phyloP scores from a whole-genome alignment of 2,329 filamentous ascomycete species.

The Botrytis fabae region DNA sequence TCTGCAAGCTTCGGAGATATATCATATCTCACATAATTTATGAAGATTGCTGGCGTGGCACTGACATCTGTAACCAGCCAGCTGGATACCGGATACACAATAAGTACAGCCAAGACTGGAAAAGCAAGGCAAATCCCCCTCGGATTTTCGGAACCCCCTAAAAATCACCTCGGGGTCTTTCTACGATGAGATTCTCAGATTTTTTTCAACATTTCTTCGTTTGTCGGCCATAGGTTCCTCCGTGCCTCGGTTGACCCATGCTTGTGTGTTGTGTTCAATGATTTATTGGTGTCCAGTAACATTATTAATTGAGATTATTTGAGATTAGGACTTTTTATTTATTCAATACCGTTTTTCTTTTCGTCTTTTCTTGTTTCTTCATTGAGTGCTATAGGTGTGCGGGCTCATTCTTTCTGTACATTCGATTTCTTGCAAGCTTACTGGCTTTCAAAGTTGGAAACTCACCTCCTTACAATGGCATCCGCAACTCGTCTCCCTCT shows the following conservation, averaged over 20 bases:
- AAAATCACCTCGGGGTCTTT: neutral
- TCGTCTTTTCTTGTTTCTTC: neutral
- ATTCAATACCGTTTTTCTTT: neutral
- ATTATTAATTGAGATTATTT: neutral
- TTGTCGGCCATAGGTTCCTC: slow-evolving; percentile 1
- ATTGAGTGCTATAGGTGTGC: neutral
- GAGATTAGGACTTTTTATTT: neutral
- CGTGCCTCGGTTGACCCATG: slow-evolving; percentile 17
- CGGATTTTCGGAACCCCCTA: neutral
- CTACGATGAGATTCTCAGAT: neutral
- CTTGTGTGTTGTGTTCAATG: neutral
- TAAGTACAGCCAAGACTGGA: neutral
- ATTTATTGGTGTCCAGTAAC: neutral
- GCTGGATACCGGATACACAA: neutral
- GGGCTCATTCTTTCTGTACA: neutral
- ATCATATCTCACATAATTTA: neutral
- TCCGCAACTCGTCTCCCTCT: slow-evolving; percentile 38
- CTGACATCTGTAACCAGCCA: slow-evolving; percentile 1
- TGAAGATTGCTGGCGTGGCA: neutral
- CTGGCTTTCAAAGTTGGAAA: neutral
- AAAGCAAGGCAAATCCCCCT: neutral
- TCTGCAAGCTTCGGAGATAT: slow-evolving; percentile 2
- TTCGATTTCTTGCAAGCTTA: neutral
- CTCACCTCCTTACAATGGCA: slow-evolving; percentile 33
- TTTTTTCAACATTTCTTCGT: neutral